phyloP scores from a whole-genome alignment of 176 grass and related monocot species.

The Stipa capillata region DNA sequence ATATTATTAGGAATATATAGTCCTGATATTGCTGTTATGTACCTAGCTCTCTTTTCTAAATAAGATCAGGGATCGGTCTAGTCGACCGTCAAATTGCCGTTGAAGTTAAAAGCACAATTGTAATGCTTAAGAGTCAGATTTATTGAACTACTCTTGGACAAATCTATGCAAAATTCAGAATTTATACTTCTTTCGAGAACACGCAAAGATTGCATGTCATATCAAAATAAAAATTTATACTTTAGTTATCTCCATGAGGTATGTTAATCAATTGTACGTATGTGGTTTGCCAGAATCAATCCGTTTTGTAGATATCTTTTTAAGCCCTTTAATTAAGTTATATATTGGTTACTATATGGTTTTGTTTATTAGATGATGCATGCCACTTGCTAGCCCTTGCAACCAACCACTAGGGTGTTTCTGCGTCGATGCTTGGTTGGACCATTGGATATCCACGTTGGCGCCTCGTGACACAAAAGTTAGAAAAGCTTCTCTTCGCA shows the following conservation, averaged over 20 bases:
- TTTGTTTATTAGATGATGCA: conserved; percentile 13
- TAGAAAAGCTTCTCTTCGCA: not conserved
- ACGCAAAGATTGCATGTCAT: not conserved
- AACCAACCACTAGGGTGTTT: not conserved
- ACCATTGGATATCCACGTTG: conserved; percentile 36
- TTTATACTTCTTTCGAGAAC: too few species aligned
- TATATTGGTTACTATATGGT: not conserved
- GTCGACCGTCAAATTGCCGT: not conserved
- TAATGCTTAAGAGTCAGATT: too few species aligned
- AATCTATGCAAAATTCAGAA: conserved; percentile 1
- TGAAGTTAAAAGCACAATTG: too few species aligned
- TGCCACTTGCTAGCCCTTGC: conserved; percentile 5
- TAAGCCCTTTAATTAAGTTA: not conserved
- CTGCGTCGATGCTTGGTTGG: conserved; percentile 30
- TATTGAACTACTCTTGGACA: too few species aligned
- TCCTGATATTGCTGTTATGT: not conserved
- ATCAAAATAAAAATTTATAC: too few species aligned
- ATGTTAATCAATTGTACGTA: not conserved
- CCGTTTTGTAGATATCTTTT: conserved; percentile 3
- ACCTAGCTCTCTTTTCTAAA: not conserved
- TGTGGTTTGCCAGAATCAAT: not conserved
- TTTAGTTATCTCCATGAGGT: not conserved
- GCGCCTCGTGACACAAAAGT: not conserved
- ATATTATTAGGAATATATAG: not conserved
- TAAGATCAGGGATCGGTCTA: not conserved